Evolutionary conservation across 352 stramenopile genomes (phyloP).

Genomic region (Phytophthora ramorum): DNA sequence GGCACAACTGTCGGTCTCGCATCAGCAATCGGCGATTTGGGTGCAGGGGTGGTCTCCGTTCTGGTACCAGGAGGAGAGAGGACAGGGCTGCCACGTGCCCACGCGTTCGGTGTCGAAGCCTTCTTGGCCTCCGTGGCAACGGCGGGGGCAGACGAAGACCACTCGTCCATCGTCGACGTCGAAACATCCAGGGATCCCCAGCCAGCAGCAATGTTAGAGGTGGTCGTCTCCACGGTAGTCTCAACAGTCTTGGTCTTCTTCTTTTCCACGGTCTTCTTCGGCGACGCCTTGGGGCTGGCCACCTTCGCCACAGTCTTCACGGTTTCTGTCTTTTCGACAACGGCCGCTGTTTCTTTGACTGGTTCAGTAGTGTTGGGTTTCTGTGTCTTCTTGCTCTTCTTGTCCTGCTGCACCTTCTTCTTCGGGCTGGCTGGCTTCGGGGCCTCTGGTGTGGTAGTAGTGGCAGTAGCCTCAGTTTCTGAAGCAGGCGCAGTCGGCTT

Average conservation of each 20-base stretch:
- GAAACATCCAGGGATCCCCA: slow-evolving; percentile 79
- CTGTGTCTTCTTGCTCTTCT: slow-evolving; percentile 47
- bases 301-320: slow-evolving; percentile 40
- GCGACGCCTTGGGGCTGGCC: slow-evolving; percentile 37
- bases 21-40: slow-evolving; percentile 43
- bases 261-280: slow-evolving; percentile 46
- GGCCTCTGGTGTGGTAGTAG: slow-evolving; percentile 17
- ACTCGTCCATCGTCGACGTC: slow-evolving; percentile 66
- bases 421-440: slow-evolving; percentile 44
- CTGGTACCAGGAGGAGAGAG: slow-evolving; percentile 42
- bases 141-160: slow-evolving; percentile 45
- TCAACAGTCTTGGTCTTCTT: slow-evolving; percentile 55
- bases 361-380: slow-evolving; percentile 25
- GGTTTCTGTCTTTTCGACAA: slow-evolving; percentile 33
- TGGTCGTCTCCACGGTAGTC: slow-evolving; percentile 36
- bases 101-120: slow-evolving; percentile 66
- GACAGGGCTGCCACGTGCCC: slow-evolving; percentile 66
- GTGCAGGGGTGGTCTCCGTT: slow-evolving; percentile 19
- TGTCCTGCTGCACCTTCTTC: slow-evolving; percentile 56
- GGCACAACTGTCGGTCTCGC: slow-evolving; percentile 57
- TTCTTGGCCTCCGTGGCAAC: slow-evolving; percentile 58
- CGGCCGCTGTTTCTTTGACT: slow-evolving; percentile 17
- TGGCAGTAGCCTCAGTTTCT: slow-evolving; percentile 16
- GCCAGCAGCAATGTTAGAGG: slow-evolving; percentile 51
- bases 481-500: slow-evolving; percentile 13